Conservation (phyloP, 2,329 filamentous ascomycete genomes). For the Hypoxylon sp. region DNA sequence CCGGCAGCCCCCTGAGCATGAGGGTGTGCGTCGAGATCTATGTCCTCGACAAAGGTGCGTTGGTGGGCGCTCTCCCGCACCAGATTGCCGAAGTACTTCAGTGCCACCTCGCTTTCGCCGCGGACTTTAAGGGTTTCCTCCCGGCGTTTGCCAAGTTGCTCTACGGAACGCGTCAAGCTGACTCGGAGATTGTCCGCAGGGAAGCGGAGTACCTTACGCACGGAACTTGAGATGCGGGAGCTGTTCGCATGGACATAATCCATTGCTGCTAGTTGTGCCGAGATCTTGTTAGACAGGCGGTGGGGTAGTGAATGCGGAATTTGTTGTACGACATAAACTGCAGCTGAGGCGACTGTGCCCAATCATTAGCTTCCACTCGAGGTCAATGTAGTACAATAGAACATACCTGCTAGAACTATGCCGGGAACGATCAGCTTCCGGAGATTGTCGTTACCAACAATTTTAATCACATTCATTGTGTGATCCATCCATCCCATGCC, state of each 20-base stretch:
- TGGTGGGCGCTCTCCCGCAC: slow-evolving; percentile 74
- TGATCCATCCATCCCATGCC: slow-evolving; percentile 92
- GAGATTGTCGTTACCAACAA: slow-evolving; percentile 86
- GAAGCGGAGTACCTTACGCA: slow-evolving; percentile 88
- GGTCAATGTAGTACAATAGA: slow-evolving; percentile 25
- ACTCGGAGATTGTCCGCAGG: slow-evolving; percentile 90
- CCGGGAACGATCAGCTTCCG: slow-evolving; percentile 86
- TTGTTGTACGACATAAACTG: slow-evolving; percentile 85
- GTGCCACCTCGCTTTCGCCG: slow-evolving; percentile 86
- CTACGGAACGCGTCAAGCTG: slow-evolving; percentile 85
- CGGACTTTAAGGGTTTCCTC: slow-evolving; percentile 87
- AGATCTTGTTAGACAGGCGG: slow-evolving; percentile 87
- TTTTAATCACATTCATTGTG: slow-evolving; percentile 81
- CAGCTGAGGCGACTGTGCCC: slow-evolving; percentile 76
- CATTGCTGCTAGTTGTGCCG: slow-evolving; percentile 81
- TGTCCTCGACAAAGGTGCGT: slow-evolving; percentile 63
- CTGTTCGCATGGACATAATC: slow-evolving; percentile 96
- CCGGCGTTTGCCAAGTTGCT: slow-evolving; percentile 82
- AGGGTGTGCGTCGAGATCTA: slow-evolving; percentile 70
- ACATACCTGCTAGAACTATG: slow-evolving; percentile 82
- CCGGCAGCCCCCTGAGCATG: slow-evolving; percentile 58
- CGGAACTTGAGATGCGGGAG: slow-evolving; percentile 84
- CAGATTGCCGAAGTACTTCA: slow-evolving; percentile 91
- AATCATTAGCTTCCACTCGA: slow-evolving; percentile 38
- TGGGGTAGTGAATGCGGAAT: slow-evolving; percentile 91